A percentile compares a stretch with the other conserved stretches of the same genome.
Conservation (phyloP, 1,284 basidiomycete species). For the Trametes sp. region DNA sequence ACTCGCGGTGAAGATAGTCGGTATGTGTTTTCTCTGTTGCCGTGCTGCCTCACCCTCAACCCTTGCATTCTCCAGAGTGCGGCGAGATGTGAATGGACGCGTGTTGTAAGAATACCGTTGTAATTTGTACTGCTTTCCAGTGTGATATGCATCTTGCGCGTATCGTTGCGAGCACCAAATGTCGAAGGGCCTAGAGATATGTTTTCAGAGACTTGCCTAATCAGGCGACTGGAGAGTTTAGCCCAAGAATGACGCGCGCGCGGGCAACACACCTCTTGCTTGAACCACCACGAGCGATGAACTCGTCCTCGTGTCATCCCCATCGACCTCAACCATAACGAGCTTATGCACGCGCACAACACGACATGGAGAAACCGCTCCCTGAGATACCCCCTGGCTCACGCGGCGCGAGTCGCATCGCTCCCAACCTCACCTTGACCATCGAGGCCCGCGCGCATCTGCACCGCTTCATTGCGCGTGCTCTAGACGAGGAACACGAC, state of each 20-base stretch:
- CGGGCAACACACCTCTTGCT: constrained; percentile 7
- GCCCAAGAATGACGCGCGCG: not conserved
- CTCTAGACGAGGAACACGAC: constrained; percentile 37
- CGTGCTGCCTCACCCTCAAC: not conserved
- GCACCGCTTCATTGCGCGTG: constrained; percentile 34
- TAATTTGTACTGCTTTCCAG: not conserved
- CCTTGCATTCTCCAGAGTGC: constrained; percentile 51
- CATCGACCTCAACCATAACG: not conserved
- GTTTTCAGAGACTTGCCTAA: constrained; percentile 3
- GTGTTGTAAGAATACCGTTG: not conserved
- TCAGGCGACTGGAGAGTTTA: not conserved
- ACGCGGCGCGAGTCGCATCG: constrained; percentile 9
- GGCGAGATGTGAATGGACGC: constrained; percentile 57
- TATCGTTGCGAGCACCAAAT: not conserved
- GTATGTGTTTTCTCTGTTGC: constrained; percentile 49
- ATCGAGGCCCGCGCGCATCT: constrained; percentile 39
- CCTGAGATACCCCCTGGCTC: constrained; percentile 35
- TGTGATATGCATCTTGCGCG: not conserved
- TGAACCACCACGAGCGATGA: constrained; percentile 15
- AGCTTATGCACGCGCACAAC: constrained; percentile 1
- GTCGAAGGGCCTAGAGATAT: not conserved
- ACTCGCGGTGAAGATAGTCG: constrained; percentile 83
- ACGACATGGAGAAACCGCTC: constrained; percentile 40
- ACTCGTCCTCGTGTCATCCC: not conserved
- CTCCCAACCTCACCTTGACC: constrained; percentile 23